Evolutionary conservation across 176 grass and related monocot species (phyloP).

Genomic region (Eleusine indica): DNA sequence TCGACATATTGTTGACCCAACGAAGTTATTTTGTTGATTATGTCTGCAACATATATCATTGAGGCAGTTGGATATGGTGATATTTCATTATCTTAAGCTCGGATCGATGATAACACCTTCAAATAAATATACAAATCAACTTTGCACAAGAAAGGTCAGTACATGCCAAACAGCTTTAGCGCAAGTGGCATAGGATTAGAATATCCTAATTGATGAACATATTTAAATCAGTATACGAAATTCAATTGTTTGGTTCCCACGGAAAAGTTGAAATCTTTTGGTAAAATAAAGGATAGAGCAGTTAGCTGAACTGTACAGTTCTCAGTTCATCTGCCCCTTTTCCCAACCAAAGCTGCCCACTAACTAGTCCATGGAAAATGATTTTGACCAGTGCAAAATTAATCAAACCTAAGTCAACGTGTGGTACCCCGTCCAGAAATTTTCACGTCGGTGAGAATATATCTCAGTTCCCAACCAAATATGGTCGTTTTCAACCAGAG

Average conservation of each 20-base stretch:
- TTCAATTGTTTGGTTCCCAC: constrained; percentile 19
- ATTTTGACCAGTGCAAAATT: background rate
- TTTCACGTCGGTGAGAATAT: background rate
- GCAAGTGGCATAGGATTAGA: constrained; percentile 44
- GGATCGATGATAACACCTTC: constrained; percentile 43
- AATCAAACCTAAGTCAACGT: constrained; percentile 25
- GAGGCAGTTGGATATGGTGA: constrained; percentile 44
- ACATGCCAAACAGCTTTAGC: constrained; percentile 49
- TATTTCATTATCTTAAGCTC: constrained; percentile 36
- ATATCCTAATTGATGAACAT: constrained; percentile 33
- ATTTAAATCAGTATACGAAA: background rate
- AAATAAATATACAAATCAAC: constrained; percentile 44
- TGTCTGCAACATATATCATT: constrained; percentile 22
- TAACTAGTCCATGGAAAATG: too few relatives aligned
- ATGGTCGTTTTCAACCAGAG: too few relatives aligned
- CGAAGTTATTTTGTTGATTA: constrained; percentile 29
- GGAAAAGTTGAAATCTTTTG: constrained; percentile 11
- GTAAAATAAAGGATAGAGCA: background rate
- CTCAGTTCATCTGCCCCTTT: background rate
- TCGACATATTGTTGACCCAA: constrained; percentile 29
- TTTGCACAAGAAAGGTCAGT: constrained; percentile 47
- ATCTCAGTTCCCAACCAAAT: background rate
- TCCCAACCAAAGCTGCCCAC: background rate
- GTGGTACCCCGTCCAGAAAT: background rate
- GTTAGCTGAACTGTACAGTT: constrained; percentile 12